Evolutionary conservation across 2,329 filamentous ascomycete genomes (phyloP), one percentile per base, ranked within the genome.

Genomic region (Colletotrichum sp.): DNA sequence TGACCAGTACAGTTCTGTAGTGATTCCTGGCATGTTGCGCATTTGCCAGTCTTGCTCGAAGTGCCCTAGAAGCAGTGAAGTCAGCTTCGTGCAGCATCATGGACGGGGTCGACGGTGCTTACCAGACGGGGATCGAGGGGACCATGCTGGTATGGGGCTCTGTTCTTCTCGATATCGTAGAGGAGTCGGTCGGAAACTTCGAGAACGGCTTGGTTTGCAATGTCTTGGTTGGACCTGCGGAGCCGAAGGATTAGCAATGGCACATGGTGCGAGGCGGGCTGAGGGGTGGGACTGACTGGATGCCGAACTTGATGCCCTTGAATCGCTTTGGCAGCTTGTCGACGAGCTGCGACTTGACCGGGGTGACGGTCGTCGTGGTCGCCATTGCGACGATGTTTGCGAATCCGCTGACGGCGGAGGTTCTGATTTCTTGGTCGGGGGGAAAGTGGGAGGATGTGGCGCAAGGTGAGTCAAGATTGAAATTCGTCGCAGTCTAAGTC

Each of bases 101-200:
- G 62, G 16, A 25, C 22, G 13, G 13, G 34, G 13, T 25, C 25
- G 8, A n/a, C 34, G 77, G 85, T 79, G 61, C 75, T 71, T 81
- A 90, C 90, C 88, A 99, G 91, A 82, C 95, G 95, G 77, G 92
- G 90, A 85, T 99, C 97, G 78, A 99, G 92, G 59, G 96, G 95
- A 61, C 97, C 97, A 88, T 99, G 92, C 75, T 91, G 89, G 75
- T 94, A 95, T 22, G 96, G 92, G 69, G 90, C 91, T 82, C 96
- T 93, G 81, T 93, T 93, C 81, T 93, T 93, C 80, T 95, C 93
- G 80, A 98, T 92, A 84, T 99, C 96, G 88, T 98, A 99, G 77
- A 99, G 93, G 84, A 96, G 93, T 81, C 96, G 93, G 84, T 98
- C 95, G n/a, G 95, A 98, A 74, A 99, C 94, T 86, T 98, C 96